Conservation (phyloP, 257 asterid genomes). For the Ilex aquifolium region DNA sequence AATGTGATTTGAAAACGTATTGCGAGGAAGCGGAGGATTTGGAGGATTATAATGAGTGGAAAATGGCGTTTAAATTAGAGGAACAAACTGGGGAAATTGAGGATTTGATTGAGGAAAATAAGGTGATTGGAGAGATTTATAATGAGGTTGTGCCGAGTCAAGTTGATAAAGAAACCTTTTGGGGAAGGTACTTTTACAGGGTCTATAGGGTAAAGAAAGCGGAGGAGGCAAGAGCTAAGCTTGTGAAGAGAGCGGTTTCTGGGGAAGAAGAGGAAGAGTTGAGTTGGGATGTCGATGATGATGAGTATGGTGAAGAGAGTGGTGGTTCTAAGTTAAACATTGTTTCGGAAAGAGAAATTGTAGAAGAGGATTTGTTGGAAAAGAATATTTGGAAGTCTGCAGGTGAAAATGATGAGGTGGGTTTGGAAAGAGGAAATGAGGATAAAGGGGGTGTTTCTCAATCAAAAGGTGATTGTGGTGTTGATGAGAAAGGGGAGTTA, state of each 20-base stretch:
- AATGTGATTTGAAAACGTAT: constrained; percentile 60
- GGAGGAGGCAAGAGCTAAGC: constrained; percentile 56
- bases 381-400: constrained; percentile 25
- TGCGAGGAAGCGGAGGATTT: constrained; percentile 56
- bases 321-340: constrained; percentile 11
- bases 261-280: constrained; percentile 72
- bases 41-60: constrained; percentile 54
- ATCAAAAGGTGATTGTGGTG: constrained; percentile 26
- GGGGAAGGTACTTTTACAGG: constrained; percentile 82
- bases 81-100: constrained; percentile 52
- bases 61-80: constrained; percentile 50
- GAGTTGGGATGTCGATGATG: constrained; percentile 81
- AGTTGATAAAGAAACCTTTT: constrained; percentile 61
- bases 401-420: constrained; percentile 16
- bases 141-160: constrained; percentile 54
- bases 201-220: constrained; percentile 51
- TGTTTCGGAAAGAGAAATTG: constrained; percentile 25
- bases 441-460: constrained; percentile 33
- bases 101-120: constrained; percentile 39
- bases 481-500: constrained; percentile 25
- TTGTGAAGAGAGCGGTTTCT: constrained; percentile 53
- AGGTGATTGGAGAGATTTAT: constrained; percentile 45
- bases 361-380: constrained; percentile 11
- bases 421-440: constrained; percentile 13
- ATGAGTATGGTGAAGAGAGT: constrained; percentile 21